Evolutionary conservation across 1,284 basidiomycete genomes (phyloP), one percentile per base, ranked within the genome.

Genomic region (Pascua guehoae): DNA sequence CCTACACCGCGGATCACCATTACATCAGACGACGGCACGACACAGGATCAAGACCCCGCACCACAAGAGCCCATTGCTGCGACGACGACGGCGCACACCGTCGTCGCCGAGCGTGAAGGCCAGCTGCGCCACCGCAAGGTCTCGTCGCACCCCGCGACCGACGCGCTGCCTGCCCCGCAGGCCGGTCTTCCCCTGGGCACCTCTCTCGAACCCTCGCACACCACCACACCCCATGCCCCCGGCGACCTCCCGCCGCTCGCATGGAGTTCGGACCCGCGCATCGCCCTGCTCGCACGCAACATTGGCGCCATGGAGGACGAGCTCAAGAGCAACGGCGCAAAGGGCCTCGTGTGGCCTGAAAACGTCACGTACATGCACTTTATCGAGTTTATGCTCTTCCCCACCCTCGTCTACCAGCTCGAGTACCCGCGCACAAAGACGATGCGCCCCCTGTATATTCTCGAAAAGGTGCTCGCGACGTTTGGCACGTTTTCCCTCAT

Each of bases 401-500:
- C 96, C 11, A 91, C 92, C 0, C 81, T 99, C 48, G 92, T 97
- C 7, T 99, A 99, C 72, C 91, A 98, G 72, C 81, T 98, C 50
- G 93, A 96, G 73, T 98, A 96, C 73, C 95, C 95, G 7, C 80
- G 94, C 44, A 96, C 92, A 1, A 85, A 89, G 32, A 79, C 81
- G 88, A 90, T 97, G 61, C 88, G 94, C 3, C 92, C 91, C 0
- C 71, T 90, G 15, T 98, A 98, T 70, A 82, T 98, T 3, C 85
- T 98, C 60, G 95, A 98, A 76, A 98, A 98, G 81, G 89, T 89
- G 1, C 84, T 90, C 5, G 95, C 94, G 32, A 94, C 91, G 4
- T 91, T 97, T 70, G 95, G 95, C 47, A 97, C 94, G 1, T 98
- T 98, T 77, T 88, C 88, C 2, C 82, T 98, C 41, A 83, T 98